Conservation (phyloP, 306 rosid species). For the peach (Prunus persica) region Prunus_persica_NCBIv2 NC_034010.1:1053501-1054000, state of each 20-base stretch:
- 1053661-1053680: neutral
- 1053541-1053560: slow-evolving; percentile 92
- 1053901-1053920: neutral
- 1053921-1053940: neutral
- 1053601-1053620: slow-evolving; percentile 67
- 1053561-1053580: slow-evolving; percentile 87
- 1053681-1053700: neutral
- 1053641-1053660: neutral
- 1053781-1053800: neutral
- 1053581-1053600: slow-evolving; percentile 77
- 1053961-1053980: neutral
- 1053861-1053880: neutral
- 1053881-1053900: neutral
- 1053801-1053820: neutral
- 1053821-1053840: neutral
- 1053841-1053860: neutral
- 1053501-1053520: slow-evolving; percentile 85
- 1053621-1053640: neutral
- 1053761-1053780: neutral
- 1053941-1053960: neutral
- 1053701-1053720: neutral
- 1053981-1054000: too few relatives aligned
- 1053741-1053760: neutral
- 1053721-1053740: neutral
- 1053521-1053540: slow-evolving; percentile 78